Evolutionary conservation across 1,284 basidiomycete species (phyloP), one percentile per base, ranked within the genome.

Genomic region (Moesziomyces parantarcticus): DNA sequence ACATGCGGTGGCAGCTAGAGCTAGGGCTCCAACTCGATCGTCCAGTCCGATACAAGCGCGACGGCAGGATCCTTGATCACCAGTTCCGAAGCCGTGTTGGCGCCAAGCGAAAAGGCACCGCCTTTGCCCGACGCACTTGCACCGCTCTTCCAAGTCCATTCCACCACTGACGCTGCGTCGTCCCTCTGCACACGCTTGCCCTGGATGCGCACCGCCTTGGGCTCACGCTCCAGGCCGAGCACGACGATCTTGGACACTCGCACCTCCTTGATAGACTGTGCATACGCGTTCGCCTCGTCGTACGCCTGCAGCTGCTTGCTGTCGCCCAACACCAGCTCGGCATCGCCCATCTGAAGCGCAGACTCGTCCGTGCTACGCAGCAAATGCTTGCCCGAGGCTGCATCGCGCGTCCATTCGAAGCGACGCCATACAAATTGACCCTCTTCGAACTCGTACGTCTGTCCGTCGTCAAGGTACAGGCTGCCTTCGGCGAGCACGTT

Each of bases 381-480:
- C 32, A 49, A 44, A 5, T 78, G 62, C 47, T 22, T 65, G 34
- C 57, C 58, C 14, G 49, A 41, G 10, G 53, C 39, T 1, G 46
- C 25, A 26, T 64, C 45, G 11, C 64, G 58, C 3, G 49, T 57
- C 68, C 72, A 77, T 25, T 61, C 58, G 52, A 83, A 79, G 9
- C 66, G 64, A 40, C 80, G 72, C 78, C 81, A 95, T 52, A 97
- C 87, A 81, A 92, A 90, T 50, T 94, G 87, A 34, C 96, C 95
- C 6, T 88, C 79, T 73, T 90, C 86, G 85, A 94, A 90, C 1
- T 88, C 87, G 84, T 90, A 98, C 0, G 91, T 90, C 70, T 92
- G 92, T 8, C 97, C 96, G 79, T 99, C 97, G 84, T 99, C 97
- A 56, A 97, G 88, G 85, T 99, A 99, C 40, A 99, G 87, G 82